Evolutionary conservation across 2,329 filamentous ascomycete genomes (phyloP), one percentile per base, ranked within the genome.

Genomic region (Exophiala oligosperma): DNA sequence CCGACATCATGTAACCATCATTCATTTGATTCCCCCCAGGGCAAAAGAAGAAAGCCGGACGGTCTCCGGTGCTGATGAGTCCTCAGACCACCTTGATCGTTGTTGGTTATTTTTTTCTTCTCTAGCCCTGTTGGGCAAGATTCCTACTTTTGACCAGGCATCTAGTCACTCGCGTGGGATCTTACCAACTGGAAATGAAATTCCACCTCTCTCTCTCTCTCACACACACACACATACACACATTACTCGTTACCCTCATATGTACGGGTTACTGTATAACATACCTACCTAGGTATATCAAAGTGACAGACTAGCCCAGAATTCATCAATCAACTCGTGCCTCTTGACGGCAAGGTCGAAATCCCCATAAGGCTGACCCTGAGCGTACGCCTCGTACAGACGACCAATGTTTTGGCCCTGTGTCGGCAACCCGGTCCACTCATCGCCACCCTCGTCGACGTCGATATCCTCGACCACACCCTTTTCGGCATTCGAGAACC

Each of bases 321-420:
- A 67, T 61, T 66, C 67, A 52, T 79, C 76, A 28, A 84, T 59
- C 69, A 81, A 73, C 65, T 74, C 69, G 67, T 82, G 80, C n/a
- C 81, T 71, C 62, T 67, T 67, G 2, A 80, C 64, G 0, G 80
- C 81, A 54, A 76, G 69, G 41, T 73, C 73, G 67, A 79, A 79
- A 17, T 74, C 68, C 48, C 74, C 79, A 60, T 73, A 71, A 74
- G 65, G n/a, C 75, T 66, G 14, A 74, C 61, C 24, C 68, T 61
- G n/a, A 4, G 80, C 80, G 71, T 78, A 84, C 1, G 74, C 75
- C 64, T 88, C 84, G 70, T 86, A 87, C 0, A 85, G 64, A 21
- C 75, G 76, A 0, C 77, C 84, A 28, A 87, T 79, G 62, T 78
- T 81, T 52, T 80, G 74, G 1, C 75, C 76, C 2, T 71, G 64